Evolutionary conservation across 495 filamentous ascomycete species (phyloP), one percentile per base, ranked within the genome.

Genomic region (Schizothecium vesticola): DNA sequence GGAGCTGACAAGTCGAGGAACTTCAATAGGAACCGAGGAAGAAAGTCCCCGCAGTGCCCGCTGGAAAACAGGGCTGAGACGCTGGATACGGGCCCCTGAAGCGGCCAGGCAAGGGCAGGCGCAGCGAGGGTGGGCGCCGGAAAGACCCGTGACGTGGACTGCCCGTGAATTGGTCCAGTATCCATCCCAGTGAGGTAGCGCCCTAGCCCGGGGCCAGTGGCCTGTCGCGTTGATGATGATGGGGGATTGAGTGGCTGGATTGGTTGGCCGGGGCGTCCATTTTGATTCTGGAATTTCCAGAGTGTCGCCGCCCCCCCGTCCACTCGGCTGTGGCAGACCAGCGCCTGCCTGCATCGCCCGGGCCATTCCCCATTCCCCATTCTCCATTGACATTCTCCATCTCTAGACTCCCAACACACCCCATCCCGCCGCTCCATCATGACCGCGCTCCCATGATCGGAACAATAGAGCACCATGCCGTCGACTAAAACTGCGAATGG

Each of bases 401-500:
- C 31, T 3, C 31, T 13, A 11, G 11, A 33, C 31, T 12, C 11
- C 12, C 31, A 33, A 33, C 31, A 33, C 31, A 33, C 31, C 33
- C 19, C 51, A 21, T 43, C 31, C 57, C 57, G 24, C 33, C 65
- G 25, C 65, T 64, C 67, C 67, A 71, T 55, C 77, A 80, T 79
- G 76, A 73, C 70, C 71, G 43, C 61, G 61, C 63, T 71, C 68
- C 66, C 71, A 75, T 77, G 76, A 79, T 66, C 63, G 64, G 36
- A 33, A 69, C 56, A 60, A 31, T 66, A 61, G 55, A 29, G 62
- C 69, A 76, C 22, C 29, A 80, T 80, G 78, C 78, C 78, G 70
- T 80, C 78, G 26, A 77, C 70, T 58, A 80, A 77, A 70, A 80
- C 65, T 72, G 73, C 70, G 65, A 80, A 81, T 71, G 82, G 79